These are phyloP conservation scores for Aspergillus arachidicola DNA, from an alignment of 2,329 filamentous ascomycete genomes.

Conservation along the genomic window DNA sequence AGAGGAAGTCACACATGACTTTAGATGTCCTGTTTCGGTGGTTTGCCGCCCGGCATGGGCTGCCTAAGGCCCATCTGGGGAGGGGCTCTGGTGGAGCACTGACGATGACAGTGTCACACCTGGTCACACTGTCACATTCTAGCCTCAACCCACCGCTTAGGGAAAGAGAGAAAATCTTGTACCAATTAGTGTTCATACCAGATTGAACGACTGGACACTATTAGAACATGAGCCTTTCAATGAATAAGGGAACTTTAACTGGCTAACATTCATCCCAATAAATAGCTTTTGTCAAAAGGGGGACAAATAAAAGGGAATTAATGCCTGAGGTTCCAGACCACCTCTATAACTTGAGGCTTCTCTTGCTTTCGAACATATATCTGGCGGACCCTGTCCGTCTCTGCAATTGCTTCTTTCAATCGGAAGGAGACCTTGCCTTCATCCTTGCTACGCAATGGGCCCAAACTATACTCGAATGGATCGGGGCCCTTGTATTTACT, in stretches of 20 bases:
- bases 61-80: background rate
- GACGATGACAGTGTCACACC: conserved; percentile 7
- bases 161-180: too few relatives aligned
- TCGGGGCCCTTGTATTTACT: conserved; percentile 39
- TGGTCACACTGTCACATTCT: conserved; percentile 1
- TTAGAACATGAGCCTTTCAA: background rate
- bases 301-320: background rate
- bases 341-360: conserved; percentile 24
- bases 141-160: background rate
- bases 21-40: background rate
- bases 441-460: conserved; percentile 45
- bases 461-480: conserved; percentile 53
- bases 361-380: conserved; percentile 48
- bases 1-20: background rate
- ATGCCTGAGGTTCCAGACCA: conserved; percentile 21
- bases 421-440: conserved; percentile 54
- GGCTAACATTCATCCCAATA: too few relatives aligned
- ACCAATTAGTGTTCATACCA: background rate
- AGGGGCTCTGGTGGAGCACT: conserved; percentile 17
- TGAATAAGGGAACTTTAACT: background rate
- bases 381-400: conserved; percentile 50
- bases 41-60: background rate
- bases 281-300: background rate
- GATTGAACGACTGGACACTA: background rate
- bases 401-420: conserved; percentile 46